phyloP scores from a whole-genome alignment of 1,284 basidiomycete genomes.

The Tilletia horrida region DNA sequence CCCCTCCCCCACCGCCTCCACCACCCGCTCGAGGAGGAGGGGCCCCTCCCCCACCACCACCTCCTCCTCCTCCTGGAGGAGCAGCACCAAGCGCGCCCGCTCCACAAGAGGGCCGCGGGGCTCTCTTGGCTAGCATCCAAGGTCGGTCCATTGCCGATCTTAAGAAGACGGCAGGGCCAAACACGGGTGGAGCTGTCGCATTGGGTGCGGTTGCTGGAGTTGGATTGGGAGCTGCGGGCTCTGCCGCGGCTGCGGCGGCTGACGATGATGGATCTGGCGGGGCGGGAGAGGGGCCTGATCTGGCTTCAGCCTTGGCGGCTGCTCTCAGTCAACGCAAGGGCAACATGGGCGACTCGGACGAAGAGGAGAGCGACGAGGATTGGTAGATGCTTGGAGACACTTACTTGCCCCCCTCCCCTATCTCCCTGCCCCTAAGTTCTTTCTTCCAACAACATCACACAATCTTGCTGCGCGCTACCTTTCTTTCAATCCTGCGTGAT shows the following conservation, averaged over 20 bases:
- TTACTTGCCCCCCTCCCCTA: not conserved
- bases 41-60: constrained; percentile 10
- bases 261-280: constrained; percentile 49
- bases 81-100: not conserved
- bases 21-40: constrained; percentile 23
- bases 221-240: constrained; percentile 25
- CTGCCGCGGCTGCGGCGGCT: constrained; percentile 18
- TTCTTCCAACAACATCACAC: too few species aligned
- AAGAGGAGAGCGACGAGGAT: constrained; percentile 67
- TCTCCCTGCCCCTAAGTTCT: not conserved
- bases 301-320: constrained; percentile 67
- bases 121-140: constrained; percentile 68
- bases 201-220: constrained; percentile 21
- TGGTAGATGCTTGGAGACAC: constrained; percentile 34
- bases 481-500: too few species aligned
- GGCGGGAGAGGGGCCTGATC: constrained; percentile 56
- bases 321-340: constrained; percentile 76
- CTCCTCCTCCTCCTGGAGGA: constrained; percentile 12
- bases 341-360: constrained; percentile 81
- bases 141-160: constrained; percentile 70
- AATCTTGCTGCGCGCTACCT: too few species aligned
- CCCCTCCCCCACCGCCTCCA: constrained; percentile 42
- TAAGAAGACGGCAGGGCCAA: constrained; percentile 62
- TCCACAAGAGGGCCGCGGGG: constrained; percentile 57
- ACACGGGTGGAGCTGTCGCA: constrained; percentile 41